Evolutionary conservation across 371 early-diverging fungal genomes (phyloP).

Genomic region (Mortierella sp.): DNA sequence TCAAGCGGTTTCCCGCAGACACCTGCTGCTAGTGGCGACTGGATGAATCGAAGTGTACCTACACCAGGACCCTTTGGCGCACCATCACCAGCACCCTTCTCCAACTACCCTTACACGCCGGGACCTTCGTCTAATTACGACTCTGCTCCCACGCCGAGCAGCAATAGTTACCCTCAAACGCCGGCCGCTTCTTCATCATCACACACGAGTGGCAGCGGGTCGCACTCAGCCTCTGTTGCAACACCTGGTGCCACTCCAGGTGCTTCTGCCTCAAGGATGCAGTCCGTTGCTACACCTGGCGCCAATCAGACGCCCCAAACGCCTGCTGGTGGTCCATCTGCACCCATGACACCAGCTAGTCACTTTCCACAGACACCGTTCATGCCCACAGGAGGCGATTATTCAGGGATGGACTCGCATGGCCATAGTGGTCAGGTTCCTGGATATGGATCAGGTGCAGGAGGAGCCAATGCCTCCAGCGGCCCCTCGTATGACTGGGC

Average conservation of each 20-base stretch:
- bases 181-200: constrained; percentile 56
- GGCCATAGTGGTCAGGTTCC: constrained; percentile 27
- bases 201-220: constrained; percentile 33
- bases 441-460: constrained; percentile 38
- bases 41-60: constrained; percentile 50
- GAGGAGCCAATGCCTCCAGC: constrained; percentile 8
- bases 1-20: constrained; percentile 47
- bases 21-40: constrained; percentile 47
- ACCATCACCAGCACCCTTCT: constrained; percentile 50
- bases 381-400: constrained; percentile 70
- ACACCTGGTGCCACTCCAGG: constrained; percentile 45
- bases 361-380: constrained; percentile 71
- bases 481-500: constrained; percentile 67
- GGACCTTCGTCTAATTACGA: constrained; percentile 52
- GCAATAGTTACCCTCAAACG: constrained; percentile 57
- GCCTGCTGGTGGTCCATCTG: constrained; percentile 58
- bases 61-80: constrained; percentile 52
- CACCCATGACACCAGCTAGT: constrained; percentile 58
- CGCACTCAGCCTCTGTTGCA: constrained; percentile 26
- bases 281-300: constrained; percentile 57
- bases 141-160: constrained; percentile 46
- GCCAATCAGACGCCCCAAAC: constrained; percentile 63
- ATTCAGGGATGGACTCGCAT: constrained; percentile 52
- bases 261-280: constrained; percentile 22
- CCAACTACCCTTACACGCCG: constrained; percentile 54